phyloP scores from a whole-genome alignment of 371 early-diverging fungal species.

The Mortierella sp. region DNA sequence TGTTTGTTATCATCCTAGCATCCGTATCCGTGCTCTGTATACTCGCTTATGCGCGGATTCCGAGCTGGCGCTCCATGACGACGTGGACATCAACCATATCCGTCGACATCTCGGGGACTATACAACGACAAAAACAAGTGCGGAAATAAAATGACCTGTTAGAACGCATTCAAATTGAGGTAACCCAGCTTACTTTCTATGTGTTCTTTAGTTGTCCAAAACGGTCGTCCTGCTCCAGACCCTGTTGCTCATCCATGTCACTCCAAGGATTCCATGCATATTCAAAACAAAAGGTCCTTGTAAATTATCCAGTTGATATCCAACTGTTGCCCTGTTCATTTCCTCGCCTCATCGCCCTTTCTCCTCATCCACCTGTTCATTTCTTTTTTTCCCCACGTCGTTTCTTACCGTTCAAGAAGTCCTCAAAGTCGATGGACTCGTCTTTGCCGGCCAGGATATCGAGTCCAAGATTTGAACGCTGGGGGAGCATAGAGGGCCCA shows the following conservation, averaged over 20 bases:
- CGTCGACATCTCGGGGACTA: slow-evolving; percentile 74
- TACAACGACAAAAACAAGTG: neutral
- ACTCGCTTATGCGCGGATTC: slow-evolving; percentile 35
- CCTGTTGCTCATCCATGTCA: too few relatives aligned
- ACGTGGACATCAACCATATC: slow-evolving; percentile 74
- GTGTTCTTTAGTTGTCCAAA: too few relatives aligned
- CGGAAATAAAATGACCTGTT: neutral
- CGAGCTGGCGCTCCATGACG: slow-evolving; percentile 74
- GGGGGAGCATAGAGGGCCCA: slow-evolving; percentile 74
- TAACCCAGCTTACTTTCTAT: neutral
- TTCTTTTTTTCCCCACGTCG: too few relatives aligned
- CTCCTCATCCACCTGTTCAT: too few relatives aligned
- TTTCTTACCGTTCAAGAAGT: slow-evolving; percentile 84
- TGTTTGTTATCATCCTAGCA: neutral
- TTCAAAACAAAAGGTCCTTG: too few relatives aligned
- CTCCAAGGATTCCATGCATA: too few relatives aligned
- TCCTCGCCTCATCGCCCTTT: too few relatives aligned
- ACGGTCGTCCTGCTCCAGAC: too few relatives aligned
- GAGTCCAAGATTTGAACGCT: slow-evolving; percentile 79
- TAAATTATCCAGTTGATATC: too few relatives aligned
- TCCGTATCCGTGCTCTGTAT: neutral
- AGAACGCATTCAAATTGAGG: too few relatives aligned
- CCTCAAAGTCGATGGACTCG: slow-evolving; percentile 90
- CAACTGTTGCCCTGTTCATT: too few relatives aligned
- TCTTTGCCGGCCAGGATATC: slow-evolving; percentile 92